A percentile compares a stretch with the other conserved stretches of the same genome.
Conservation (phyloP, 495 filamentous ascomycete species). For the Hypoxylon fragiforme region DNA sequence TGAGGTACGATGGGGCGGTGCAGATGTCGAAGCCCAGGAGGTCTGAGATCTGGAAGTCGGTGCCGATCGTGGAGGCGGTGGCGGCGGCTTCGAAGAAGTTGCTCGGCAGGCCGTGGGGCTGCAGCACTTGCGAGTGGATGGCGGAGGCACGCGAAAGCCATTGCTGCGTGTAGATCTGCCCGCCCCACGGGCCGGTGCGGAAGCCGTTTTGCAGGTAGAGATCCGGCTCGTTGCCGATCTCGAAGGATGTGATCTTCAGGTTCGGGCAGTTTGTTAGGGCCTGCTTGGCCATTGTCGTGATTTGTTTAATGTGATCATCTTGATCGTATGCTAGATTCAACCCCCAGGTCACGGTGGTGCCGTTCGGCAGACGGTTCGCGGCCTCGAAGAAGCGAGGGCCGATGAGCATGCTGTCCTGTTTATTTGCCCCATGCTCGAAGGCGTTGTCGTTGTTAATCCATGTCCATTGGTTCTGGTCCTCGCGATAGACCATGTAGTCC, state of each 20-base stretch:
- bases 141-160: conserved; percentile 39
- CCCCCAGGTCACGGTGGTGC: conserved; percentile 41
- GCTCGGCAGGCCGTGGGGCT: conserved; percentile 34
- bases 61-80: conserved; percentile 45
- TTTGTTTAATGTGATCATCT: conserved; percentile 34
- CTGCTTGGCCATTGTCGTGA: conserved; percentile 36
- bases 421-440: conserved; percentile 22
- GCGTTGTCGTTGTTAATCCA: conserved; percentile 30
- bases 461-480: conserved; percentile 22
- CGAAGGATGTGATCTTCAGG: conserved; percentile 41
- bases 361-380: conserved; percentile 40
- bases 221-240: conserved; percentile 49
- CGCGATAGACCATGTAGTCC: conserved; percentile 43
- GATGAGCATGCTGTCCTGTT: conserved; percentile 38
- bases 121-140: conserved; percentile 38
- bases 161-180: conserved; percentile 38
- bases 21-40: conserved; percentile 34
- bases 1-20: conserved; percentile 24
- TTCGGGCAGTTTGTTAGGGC: conserved; percentile 36
- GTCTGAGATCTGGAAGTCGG: conserved; percentile 39
- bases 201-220: conserved; percentile 41
- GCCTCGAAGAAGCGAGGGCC: conserved; percentile 43
- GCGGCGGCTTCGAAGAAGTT: conserved; percentile 44
- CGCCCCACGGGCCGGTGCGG: conserved; percentile 37
- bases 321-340: conserved; percentile 42